A percentile compares a stretch with the other conserved stretches of the same genome.
Evolutionary conservation across 805 yeast genomes (phyloP).

Genomic region (Komagataella mondaviorum): DNA sequence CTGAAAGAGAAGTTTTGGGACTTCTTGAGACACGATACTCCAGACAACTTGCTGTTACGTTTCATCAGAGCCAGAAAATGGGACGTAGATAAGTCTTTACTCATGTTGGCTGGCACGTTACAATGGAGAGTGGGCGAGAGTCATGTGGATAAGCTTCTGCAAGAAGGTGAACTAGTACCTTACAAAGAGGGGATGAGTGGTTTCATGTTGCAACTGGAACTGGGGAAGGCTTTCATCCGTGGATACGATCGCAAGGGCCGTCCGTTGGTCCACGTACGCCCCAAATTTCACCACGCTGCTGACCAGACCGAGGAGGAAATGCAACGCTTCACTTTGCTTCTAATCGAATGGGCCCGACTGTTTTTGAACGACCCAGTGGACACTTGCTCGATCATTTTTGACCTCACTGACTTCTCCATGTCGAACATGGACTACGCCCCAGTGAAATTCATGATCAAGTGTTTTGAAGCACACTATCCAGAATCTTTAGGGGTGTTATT

Average conservation of each 20-base stretch:
- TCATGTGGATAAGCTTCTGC: constrained; percentile 46
- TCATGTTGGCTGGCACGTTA: constrained; percentile 61
- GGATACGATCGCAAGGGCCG: constrained; percentile 65
- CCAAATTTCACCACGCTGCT: constrained; percentile 56
- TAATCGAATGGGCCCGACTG: constrained; percentile 75
- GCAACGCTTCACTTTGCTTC: constrained; percentile 58
- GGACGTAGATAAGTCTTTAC: constrained; percentile 52
- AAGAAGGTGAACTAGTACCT: constrained; percentile 59
- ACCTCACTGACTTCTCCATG: constrained; percentile 73
- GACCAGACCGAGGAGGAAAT: constrained; percentile 61
- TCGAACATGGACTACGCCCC: constrained; percentile 89
- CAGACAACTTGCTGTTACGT: constrained; percentile 67
- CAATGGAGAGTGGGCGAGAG: constrained; percentile 61
- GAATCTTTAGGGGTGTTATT: constrained; percentile 78
- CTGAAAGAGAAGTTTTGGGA: constrained; percentile 41
- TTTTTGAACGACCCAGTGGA: constrained; percentile 65
- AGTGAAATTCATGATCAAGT: constrained; percentile 76
- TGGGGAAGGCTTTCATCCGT: constrained; percentile 58
- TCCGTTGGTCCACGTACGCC: constrained; percentile 75
- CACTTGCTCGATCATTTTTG: constrained; percentile 75
- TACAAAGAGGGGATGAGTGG: constrained; percentile 29
- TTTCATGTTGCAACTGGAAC: constrained; percentile 39
- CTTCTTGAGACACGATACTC: constrained; percentile 60
- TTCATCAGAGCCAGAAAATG: constrained; percentile 83
- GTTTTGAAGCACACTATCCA: constrained; percentile 95